These are phyloP conservation scores for Eleusine indica DNA, from an alignment of 176 grass and related monocot species.

Conservation along the genomic window DNA sequence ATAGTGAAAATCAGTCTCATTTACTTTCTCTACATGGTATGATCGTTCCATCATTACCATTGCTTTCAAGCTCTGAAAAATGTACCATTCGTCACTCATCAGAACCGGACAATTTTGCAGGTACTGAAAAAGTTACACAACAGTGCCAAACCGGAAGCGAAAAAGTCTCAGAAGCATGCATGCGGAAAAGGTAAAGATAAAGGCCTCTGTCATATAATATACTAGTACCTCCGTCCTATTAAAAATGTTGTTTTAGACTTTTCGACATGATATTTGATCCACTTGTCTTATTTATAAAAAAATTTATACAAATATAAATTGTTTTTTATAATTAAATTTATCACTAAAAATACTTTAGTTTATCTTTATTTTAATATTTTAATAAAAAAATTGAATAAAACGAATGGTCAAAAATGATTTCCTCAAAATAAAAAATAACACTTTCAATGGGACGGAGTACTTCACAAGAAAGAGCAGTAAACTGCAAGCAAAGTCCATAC, in stretches of 20 bases:
- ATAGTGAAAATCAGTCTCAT: background rate
- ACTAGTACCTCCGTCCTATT: background rate
- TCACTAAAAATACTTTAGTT: no score
- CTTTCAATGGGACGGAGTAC: no score
- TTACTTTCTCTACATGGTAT: background rate
- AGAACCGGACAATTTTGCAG: background rate
- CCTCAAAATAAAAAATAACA: no score
- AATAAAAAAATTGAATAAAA: no score
- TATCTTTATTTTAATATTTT: no score
- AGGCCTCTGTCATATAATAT: background rate
- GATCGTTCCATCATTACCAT: slow-evolving; percentile 11
- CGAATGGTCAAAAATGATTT: no score
- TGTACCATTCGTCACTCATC: slow-evolving; percentile 7
- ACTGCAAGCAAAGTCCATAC: slow-evolving; percentile 6
- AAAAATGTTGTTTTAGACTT: no score
- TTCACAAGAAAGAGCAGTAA: background rate
- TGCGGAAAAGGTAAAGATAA: background rate
- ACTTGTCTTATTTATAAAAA: no score
- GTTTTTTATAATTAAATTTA: no score
- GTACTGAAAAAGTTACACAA: background rate
- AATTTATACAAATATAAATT: no score
- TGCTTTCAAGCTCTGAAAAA: slow-evolving; percentile 7
- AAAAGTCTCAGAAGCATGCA: background rate
- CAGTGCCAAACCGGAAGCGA: background rate
- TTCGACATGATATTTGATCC: no score